These are phyloP conservation scores for Rutidosis leptorrhynchoides DNA, from an alignment of 129 eudicot genomes.

Conservation along the genomic window DNA sequence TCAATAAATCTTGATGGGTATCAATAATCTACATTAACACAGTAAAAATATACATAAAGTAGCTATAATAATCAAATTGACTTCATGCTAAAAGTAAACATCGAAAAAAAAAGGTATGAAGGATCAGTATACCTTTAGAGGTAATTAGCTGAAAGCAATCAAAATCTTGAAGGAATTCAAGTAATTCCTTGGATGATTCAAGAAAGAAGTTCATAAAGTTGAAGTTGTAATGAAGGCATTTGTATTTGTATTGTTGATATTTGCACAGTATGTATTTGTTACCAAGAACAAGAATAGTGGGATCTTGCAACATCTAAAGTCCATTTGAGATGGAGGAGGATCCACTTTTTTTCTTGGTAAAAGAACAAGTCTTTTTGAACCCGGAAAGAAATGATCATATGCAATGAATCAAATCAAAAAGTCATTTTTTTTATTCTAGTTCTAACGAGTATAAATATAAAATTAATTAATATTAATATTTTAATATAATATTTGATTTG, in stretches of 20 bases:
- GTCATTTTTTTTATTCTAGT: neutral
- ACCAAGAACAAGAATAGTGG: constrained; percentile 45
- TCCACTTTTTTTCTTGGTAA: constrained; percentile 23
- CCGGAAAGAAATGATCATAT: constrained; percentile 42
- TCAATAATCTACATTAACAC: neutral
- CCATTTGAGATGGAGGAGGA: constrained; percentile 37
- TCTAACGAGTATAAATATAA: too few relatives aligned
- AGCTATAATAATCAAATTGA: neutral
- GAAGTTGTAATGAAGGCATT: constrained; percentile 17
- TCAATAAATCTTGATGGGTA: constrained; percentile 3
- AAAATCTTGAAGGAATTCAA: constrained; percentile 26
- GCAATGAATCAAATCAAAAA: constrained; percentile 39
- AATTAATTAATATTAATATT: too few relatives aligned
- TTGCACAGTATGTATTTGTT: constrained; percentile 17
- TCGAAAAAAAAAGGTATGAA: constrained; percentile 14
- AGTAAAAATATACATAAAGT: neutral
- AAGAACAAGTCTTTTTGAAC: constrained; percentile 32
- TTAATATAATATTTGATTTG: constrained; percentile 29
- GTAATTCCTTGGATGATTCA: constrained; percentile 58
- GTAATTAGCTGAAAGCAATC: constrained; percentile 13
- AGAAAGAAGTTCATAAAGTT: constrained; percentile 46
- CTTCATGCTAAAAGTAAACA: neutral
- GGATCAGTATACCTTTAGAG: constrained; percentile 20
- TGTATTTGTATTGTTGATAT: neutral
- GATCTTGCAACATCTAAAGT: constrained; percentile 34